These are phyloP conservation scores for Fragaria nilgerrensis DNA, from an alignment of 306 rosid genomes.

Conservation along the genomic window DNA sequence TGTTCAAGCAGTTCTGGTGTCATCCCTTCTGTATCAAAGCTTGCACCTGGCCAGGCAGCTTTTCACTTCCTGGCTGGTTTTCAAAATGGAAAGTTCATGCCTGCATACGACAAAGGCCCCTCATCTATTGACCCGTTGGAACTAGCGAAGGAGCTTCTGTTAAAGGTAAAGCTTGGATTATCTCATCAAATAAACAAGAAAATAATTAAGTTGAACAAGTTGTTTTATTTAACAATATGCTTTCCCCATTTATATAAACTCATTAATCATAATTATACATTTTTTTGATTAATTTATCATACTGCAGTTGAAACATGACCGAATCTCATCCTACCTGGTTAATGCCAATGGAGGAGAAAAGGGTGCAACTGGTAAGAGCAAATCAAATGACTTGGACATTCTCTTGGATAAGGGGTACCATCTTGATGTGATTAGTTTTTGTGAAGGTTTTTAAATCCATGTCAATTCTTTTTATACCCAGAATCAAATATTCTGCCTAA, in stretches of 20 bases:
- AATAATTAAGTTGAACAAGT: not conserved
- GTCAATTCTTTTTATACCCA: not conserved
- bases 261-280: not conserved
- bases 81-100: slow-evolving; percentile 48
- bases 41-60: slow-evolving; percentile 50
- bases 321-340: slow-evolving; percentile 39
- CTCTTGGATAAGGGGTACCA: not conserved
- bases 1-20: slow-evolving; percentile 32
- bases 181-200: not conserved
- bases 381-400: not conserved
- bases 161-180: slow-evolving; percentile 25
- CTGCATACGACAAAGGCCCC: slow-evolving; percentile 36
- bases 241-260: not conserved
- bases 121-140: slow-evolving; percentile 34
- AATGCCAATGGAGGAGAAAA: slow-evolving; percentile 32
- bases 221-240: not conserved
- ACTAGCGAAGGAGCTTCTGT: slow-evolving; percentile 35
- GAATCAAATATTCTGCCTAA: not conserved
- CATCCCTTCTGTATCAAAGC: slow-evolving; percentile 44
- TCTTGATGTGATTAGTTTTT: not conserved
- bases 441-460: not conserved
- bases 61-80: slow-evolving; percentile 50
- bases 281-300: slow-evolving; percentile 5
- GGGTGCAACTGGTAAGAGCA: slow-evolving; percentile 31
- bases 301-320: slow-evolving; percentile 41